Evolutionary conservation across 225 moss, liverwort and hornwort genomes (phyloP).

Genomic region (Thuidium tamariscinum): DNA sequence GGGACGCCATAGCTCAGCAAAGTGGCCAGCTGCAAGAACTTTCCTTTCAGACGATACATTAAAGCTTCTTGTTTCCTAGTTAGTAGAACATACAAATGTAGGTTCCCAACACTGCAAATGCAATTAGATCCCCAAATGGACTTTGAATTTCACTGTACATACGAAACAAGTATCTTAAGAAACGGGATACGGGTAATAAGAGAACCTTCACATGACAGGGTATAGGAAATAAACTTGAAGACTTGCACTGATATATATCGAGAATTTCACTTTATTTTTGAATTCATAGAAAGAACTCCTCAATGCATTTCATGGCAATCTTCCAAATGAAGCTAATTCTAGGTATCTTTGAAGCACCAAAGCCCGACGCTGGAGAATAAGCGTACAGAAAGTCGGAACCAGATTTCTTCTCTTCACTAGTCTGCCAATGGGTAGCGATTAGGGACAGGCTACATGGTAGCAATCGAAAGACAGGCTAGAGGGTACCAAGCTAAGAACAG

Average conservation of each 20-base stretch:
- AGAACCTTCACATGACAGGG: background rate
- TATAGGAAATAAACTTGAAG: background rate
- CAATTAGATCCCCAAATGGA: background rate
- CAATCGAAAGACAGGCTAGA: background rate
- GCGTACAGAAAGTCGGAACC: background rate
- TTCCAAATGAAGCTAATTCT: background rate
- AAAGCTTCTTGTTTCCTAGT: background rate
- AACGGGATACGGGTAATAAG: background rate
- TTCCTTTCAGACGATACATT: conserved; percentile 9
- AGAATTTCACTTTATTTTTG: background rate
- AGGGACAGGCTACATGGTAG: background rate
- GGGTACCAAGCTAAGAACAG: background rate
- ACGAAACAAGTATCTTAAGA: background rate
- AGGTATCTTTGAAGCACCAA: background rate
- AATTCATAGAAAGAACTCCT: background rate
- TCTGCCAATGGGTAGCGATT: background rate
- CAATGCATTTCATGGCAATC: background rate
- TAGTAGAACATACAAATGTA: background rate
- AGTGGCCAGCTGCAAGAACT: conserved; percentile 1
- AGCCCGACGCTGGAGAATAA: background rate
- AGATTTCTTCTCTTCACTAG: background rate
- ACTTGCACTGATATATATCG: background rate
- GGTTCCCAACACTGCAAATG: background rate
- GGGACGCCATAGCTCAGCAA: background rate
- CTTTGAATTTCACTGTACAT: background rate